Evolutionary conservation across 768 basidiomycete species (phyloP).

Genomic region (Pilatotrama ljubarskyi): DNA sequence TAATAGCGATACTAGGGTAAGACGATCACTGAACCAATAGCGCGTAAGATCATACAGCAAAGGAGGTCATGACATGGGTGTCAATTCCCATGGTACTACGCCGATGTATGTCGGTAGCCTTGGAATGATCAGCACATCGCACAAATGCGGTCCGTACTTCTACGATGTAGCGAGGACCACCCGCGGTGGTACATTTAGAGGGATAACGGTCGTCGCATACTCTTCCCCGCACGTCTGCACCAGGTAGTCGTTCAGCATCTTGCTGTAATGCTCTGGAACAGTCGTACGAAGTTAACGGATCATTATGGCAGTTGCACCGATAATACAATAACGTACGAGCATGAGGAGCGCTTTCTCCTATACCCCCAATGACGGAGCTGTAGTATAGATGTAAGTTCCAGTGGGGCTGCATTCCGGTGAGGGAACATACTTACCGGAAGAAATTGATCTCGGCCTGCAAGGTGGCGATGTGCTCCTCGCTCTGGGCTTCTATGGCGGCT

Average conservation of each 20-base stretch:
- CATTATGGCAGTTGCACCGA: neutral
- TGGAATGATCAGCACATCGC: no score
- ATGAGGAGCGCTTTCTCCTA: conserved; percentile 68
- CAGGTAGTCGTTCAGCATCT: conserved; percentile 51
- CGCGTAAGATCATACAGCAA: no score
- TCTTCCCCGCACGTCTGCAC: conserved; percentile 27
- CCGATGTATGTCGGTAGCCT: no score
- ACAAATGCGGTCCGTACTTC: no score
- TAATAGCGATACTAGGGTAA: no score
- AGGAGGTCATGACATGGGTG: no score
- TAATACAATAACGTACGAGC: conserved; percentile 38
- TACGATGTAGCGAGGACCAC: no score
- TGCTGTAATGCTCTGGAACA: conserved; percentile 47
- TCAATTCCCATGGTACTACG: no score
- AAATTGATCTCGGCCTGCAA: conserved; percentile 66
- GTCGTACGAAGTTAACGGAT: neutral
- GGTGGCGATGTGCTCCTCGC: conserved; percentile 55
- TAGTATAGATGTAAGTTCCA: neutral
- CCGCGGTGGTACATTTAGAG: no score
- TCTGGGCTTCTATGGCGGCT: conserved; percentile 58
- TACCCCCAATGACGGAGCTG: conserved; percentile 58
- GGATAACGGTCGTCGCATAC: conserved; percentile 19
- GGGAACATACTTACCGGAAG: conserved; percentile 54
- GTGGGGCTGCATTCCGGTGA: neutral
- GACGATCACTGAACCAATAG: no score